These are phyloP conservation scores for Auriscalpium microsporum DNA, from an alignment of 768 basidiomycete genomes.

Conservation along the genomic window DNA sequence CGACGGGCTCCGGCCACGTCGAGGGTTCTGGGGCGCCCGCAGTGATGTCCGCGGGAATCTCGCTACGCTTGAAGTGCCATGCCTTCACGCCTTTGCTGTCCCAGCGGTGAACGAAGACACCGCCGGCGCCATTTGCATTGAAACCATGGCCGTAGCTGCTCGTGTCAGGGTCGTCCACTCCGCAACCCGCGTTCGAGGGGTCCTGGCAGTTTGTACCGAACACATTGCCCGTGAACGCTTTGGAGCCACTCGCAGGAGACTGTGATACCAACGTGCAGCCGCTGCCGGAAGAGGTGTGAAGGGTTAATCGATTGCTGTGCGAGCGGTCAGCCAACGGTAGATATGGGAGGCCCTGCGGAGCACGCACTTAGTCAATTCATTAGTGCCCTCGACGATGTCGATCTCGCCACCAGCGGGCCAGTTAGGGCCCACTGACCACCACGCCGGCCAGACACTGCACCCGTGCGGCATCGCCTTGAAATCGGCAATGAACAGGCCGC, in stretches of 20 bases:
- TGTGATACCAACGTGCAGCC: neutral
- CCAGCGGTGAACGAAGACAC: neutral
- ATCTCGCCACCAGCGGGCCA: slow-evolving; percentile 27
- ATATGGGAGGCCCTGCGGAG: neutral
- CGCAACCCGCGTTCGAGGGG: slow-evolving; percentile 1
- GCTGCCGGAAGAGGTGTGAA: slow-evolving; percentile 1
- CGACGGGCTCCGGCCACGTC: neutral
- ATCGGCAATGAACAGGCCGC: slow-evolving; percentile 26
- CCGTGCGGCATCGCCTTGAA: slow-evolving; percentile 22
- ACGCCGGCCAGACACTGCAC: slow-evolving; percentile 23
- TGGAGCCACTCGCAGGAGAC: neutral
- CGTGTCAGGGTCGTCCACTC: neutral
- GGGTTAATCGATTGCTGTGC: slow-evolving; percentile 4
- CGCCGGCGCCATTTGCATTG: slow-evolving; percentile 1
- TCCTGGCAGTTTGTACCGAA: neutral
- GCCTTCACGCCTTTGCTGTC: neutral
- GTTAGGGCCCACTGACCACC: slow-evolving; percentile 16
- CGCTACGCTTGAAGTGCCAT: slow-evolving; percentile 2
- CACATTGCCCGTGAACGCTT: neutral
- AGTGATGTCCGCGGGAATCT: slow-evolving; percentile 5
- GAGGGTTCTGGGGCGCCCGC: neutral
- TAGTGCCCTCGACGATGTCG: slow-evolving; percentile 24
- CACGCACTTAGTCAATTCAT: neutral
- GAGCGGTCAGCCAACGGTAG: neutral
- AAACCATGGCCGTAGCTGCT: slow-evolving; percentile 2